Evolutionary conservation across 1,284 basidiomycete genomes (phyloP).

Genomic region (Rhizoctonia solani): DNA sequence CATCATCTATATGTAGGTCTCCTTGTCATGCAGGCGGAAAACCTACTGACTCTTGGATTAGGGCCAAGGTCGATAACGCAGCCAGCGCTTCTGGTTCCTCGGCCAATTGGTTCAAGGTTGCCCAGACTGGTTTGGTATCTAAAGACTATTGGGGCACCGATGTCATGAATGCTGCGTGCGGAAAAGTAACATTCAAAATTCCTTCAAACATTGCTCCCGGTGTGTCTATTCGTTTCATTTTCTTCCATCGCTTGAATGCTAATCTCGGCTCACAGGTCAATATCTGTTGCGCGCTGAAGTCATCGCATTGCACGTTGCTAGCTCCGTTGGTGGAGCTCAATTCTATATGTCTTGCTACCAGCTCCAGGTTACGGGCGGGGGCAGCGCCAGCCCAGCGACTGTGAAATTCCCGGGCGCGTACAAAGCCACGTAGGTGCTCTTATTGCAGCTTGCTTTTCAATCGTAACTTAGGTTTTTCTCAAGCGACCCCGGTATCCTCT

Average conservation of each 20-base stretch:
- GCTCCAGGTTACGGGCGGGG: conserved; percentile 41
- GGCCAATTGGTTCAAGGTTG: conserved; percentile 41
- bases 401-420: conserved; percentile 56
- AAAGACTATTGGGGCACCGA: conserved; percentile 36
- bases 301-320: conserved; percentile 54
- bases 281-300: conserved; percentile 58
- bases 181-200: conserved; percentile 58
- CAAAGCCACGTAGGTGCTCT: conserved; percentile 40
- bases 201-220: conserved; percentile 56
- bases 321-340: conserved; percentile 57
- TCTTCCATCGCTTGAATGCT: neutral
- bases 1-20: conserved; percentile 46
- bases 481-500: conserved; percentile 38
- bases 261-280: conserved; percentile 47
- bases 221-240: neutral
- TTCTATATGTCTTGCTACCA: conserved; percentile 37
- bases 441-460: neutral
- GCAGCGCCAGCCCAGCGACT: conserved; percentile 49
- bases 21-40: neutral
- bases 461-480: neutral
- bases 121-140: conserved; percentile 36
- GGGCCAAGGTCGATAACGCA: conserved; percentile 39
- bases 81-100: conserved; percentile 34
- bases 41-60: neutral
- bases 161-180: conserved; percentile 46